Percentiles rank a stretch among this genome's conserved stretches.
Conservation (phyloP, 805 yeast species). For the Candida easanensis region DNA sequence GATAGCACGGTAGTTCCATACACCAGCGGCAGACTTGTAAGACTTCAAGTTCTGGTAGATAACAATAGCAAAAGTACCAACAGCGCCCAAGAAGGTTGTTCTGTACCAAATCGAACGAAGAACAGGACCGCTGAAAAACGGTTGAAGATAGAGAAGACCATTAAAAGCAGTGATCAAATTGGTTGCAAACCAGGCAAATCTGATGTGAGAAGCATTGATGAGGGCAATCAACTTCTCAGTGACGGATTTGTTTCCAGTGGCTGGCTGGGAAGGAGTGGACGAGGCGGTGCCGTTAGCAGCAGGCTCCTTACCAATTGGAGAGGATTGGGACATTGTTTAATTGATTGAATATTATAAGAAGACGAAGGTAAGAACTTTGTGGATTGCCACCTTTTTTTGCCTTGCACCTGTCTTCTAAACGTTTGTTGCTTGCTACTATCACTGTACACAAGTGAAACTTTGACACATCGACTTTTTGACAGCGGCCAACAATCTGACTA, state of each 20-base stretch:
- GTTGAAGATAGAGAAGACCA: slow-evolving; percentile 36
- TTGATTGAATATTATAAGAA: background rate
- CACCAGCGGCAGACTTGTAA: slow-evolving; percentile 24
- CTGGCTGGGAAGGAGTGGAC: background rate
- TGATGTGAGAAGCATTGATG: slow-evolving; percentile 32
- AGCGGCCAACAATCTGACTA: too few species aligned
- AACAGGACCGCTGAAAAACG: slow-evolving; percentile 31
- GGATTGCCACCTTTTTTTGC: too few species aligned
- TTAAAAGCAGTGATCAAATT: slow-evolving; percentile 47
- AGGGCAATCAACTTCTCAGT: slow-evolving; percentile 1
- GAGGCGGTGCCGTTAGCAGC: background rate
- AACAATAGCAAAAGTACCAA: slow-evolving; percentile 75
- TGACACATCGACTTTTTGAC: background rate
- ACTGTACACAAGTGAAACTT: background rate
- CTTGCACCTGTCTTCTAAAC: too few species aligned
- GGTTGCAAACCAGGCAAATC: slow-evolving; percentile 76
- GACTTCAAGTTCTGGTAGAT: slow-evolving; percentile 51
- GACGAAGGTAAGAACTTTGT: too few species aligned
- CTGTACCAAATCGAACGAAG: slow-evolving; percentile 51
- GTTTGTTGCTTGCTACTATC: too few species aligned
- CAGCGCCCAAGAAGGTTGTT: slow-evolving; percentile 57
- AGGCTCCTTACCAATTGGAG: background rate
- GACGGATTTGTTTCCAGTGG: background rate
- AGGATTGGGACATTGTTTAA: background rate
- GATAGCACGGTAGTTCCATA: slow-evolving; percentile 29